Percentiles rank a stretch among this genome's conserved stretches.
Conservation (phyloP, 2,329 filamentous ascomycete genomes). For the Fusarium caatingaense region DNA sequence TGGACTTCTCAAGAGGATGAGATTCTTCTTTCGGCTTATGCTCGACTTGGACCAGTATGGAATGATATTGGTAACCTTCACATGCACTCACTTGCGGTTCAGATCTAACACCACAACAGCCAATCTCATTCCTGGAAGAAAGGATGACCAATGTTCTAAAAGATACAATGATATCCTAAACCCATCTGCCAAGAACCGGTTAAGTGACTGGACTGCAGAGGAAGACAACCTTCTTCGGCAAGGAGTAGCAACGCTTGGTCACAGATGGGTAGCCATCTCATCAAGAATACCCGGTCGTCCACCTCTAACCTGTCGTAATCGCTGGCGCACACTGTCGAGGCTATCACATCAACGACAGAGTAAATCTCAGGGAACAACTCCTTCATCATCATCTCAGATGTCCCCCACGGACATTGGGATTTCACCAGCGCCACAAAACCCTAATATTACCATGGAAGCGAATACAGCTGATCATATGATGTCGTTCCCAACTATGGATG, state of each 20-base stretch:
- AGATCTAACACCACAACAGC: constrained; percentile 16
- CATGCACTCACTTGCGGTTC: not conserved
- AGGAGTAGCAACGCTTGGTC: constrained; percentile 42
- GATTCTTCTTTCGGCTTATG: constrained; percentile 45
- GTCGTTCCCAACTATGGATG: constrained; percentile 16
- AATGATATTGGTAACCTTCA: constrained; percentile 40
- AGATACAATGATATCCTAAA: constrained; percentile 48
- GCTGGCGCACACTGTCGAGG: constrained; percentile 43
- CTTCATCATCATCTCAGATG: constrained; percentile 37
- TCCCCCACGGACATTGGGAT: constrained; percentile 32
- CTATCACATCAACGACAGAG: constrained; percentile 24
- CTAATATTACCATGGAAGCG: not conserved
- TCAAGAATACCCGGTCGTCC: constrained; percentile 42
- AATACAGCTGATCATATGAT: constrained; percentile 11
- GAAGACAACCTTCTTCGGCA: constrained; percentile 43
- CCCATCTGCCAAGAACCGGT: constrained; percentile 42
- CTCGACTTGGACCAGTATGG: constrained; percentile 44
- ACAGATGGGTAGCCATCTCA: constrained; percentile 47
- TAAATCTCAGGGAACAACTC: constrained; percentile 35
- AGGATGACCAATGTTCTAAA: constrained; percentile 48
- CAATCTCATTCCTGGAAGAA: constrained; percentile 45
- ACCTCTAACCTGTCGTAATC: constrained; percentile 47
- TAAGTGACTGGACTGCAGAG: constrained; percentile 44
- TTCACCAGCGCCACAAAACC: constrained; percentile 30
- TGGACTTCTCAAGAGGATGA: constrained; percentile 48